Evolutionary conservation across 495 filamentous ascomycete species (phyloP), one percentile per base, ranked within the genome.

Genomic region (Immersiella caudata): DNA sequence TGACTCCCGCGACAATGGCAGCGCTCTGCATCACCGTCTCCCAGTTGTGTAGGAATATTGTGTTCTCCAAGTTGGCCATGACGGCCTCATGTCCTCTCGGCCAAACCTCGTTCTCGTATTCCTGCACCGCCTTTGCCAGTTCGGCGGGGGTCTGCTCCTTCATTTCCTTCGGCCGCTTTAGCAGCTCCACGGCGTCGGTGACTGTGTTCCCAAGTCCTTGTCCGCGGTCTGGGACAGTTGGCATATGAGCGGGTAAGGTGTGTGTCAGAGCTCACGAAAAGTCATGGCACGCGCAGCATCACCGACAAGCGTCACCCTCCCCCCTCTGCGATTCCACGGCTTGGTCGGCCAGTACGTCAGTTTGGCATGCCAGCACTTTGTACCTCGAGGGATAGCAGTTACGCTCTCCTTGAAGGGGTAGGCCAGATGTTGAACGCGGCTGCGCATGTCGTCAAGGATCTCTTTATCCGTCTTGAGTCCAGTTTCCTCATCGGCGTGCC

Each of bases 221-320:
- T 2, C 82, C 83, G 16, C 83, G 79, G 59, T 85, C 75, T 70
- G 67, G 65, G 25, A 33, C 36, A 35, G 27, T 35, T n/a, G 55
- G 51, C 16, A 36, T 6, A 18, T 54, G 2, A 12, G 1, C 0
- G 7, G 4, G 20, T 27, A 46, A 56, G 18, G n/a, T n/a, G 0
- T n/a, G 40, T 20, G 5, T 26, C 0, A 26, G 36, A 40, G 65
- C 72, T 65, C n/a, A 71, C 72, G 79, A 55, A 77, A 81, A 0
- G 80, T 82, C 81, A 85, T 83, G 0, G 81, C 70, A 75, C 85
- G 84, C 8, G 81, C 83, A 0, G 84, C 84, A 70, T 86, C 84
- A 5, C 84, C 84, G 0, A 78, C 81, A 52, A 85, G 71, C 8
- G 82, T 84, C 0, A 85, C 75, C 3, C 75, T 68, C 6, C 60